Base-by-base conservation (phyloP, 2,329 filamentous ascomycete species). In the Arthrobotrys conoides region DNA sequence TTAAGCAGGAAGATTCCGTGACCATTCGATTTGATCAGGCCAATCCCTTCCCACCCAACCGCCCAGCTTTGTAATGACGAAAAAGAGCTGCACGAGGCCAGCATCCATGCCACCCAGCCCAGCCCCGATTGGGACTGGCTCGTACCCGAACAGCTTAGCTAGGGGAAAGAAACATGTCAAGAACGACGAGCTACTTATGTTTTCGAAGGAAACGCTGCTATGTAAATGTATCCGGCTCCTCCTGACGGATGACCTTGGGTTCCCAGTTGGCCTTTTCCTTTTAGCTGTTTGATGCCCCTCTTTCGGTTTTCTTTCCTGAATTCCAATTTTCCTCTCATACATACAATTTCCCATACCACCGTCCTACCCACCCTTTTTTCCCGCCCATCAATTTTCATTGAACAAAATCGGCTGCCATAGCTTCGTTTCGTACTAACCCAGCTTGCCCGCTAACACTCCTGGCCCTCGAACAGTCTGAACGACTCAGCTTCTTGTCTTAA, bases 1-100 rank as follows among this genome's bases (percentile, higher is more conserved):
- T 69, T 75, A 75, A 75, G 71, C 63, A 53, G 63, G 67, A 63
- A 68, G 71, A 69, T 75, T 75, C 71, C 71, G 71, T 75, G 71
- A 75, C 64, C 71, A 69, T 69, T 75, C 71, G 71, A 75, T 55
- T 30, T 41, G 46, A 51, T 75, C 71, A 75, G 71, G 71, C 55
- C 71, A 75, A 69, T 75, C 53, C 44, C 71, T 69, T 75, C 71
- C 71, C 71, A 75, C 53, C 71, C 64, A 67, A 64, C 70, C 64
- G 71, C 64, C 64, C 44, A 69, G 30, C 64, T 33, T 24, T 68
- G 55, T 57, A 68, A 75, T 75, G 71, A 75, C 71, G 71, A 75
- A 75, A 69, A 69, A 68, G 55, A 69, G 44, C 71, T 68, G 71
- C 71, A 75, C 71, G 71, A 69, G 71, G 64, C 64, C 71, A 69